phyloP scores from a whole-genome alignment of 345 rosid species.

The Excoecaria cochinchinensis region DNA sequence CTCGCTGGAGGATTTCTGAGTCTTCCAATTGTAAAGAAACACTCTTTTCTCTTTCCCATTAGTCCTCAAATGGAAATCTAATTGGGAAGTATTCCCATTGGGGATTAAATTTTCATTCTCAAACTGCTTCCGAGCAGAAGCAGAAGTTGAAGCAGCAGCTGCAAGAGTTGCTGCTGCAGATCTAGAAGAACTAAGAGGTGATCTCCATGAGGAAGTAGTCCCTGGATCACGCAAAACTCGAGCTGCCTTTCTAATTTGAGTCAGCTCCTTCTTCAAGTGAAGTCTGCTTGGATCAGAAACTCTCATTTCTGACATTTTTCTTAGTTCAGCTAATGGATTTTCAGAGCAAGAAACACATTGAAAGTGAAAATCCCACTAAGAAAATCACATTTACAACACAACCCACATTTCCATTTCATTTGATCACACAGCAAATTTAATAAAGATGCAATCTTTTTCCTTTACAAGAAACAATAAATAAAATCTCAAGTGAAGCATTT shows the following conservation, averaged over 20 bases:
- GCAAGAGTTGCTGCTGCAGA: slow-evolving; percentile 40
- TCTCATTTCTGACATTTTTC: slow-evolving; percentile 54
- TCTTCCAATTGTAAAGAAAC: slow-evolving; percentile 79
- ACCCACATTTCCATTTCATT: slow-evolving; percentile 15
- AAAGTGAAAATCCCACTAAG: slow-evolving; percentile 8
- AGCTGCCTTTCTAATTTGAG: slow-evolving; percentile 90
- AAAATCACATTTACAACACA: slow-evolving; percentile 6
- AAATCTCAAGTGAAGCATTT: not conserved
- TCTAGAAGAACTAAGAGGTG: slow-evolving; percentile 69
- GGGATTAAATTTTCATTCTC: slow-evolving; percentile 24
- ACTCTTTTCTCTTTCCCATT: slow-evolving; percentile 55
- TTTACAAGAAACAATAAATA: not conserved
- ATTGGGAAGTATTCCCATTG: slow-evolving; percentile 21
- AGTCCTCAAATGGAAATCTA: slow-evolving; percentile 32
- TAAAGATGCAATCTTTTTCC: not conserved
- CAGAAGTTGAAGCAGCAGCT: slow-evolving; percentile 19
- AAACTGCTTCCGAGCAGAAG: slow-evolving; percentile 30
- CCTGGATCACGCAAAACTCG: slow-evolving; percentile 89
- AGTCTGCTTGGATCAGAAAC: slow-evolving; percentile 68
- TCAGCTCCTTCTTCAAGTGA: slow-evolving; percentile 82
- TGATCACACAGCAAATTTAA: not conserved
- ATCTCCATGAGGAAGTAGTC: slow-evolving; percentile 78
- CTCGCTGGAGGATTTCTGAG: slow-evolving; percentile 58
- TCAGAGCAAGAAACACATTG: not conserved
- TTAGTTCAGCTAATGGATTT: not conserved